phyloP scores from a whole-genome alignment of 2,329 filamentous ascomycete species.

The Setomelanomma holmii region DNA sequence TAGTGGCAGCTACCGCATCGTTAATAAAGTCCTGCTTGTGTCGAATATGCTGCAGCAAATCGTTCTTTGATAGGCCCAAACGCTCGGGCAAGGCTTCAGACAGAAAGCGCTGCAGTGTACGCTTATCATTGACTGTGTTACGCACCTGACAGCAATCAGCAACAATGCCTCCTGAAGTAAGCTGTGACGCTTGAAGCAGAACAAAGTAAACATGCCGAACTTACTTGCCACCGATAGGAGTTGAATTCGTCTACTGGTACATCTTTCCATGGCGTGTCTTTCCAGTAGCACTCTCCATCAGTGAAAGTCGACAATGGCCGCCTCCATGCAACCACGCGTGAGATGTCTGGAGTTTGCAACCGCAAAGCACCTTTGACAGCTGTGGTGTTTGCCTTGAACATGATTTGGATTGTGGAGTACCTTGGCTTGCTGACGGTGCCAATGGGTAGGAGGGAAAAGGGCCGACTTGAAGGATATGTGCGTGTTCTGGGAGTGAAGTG shows the following conservation, averaged over 20 bases:
- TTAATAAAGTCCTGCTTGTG: conserved; percentile 62
- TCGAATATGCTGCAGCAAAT: conserved; percentile 48
- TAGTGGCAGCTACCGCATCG: conserved; percentile 62
- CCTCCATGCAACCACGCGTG: conserved; percentile 1
- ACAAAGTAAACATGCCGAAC: no score
- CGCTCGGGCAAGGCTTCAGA: conserved; percentile 57
- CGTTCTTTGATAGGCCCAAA: conserved; percentile 50
- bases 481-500: background rate
- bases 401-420: background rate
- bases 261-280: conserved; percentile 58
- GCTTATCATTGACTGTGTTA: conserved; percentile 59
- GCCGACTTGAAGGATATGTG: background rate
- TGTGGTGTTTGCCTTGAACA: background rate
- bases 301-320: conserved; percentile 17
- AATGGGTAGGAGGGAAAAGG: background rate
- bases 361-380: background rate
- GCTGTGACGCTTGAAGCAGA: no score
- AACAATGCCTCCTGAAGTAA: no score
- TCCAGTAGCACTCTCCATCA: conserved; percentile 56
- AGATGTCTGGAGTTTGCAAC: background rate
- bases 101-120: conserved; percentile 60
- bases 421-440: background rate
- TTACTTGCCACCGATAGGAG: conserved; percentile 63
- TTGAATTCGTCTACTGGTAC: conserved; percentile 59
- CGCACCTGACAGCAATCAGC: no score